Base-by-base conservation (phyloP, 371 early-diverging fungal genomes). In the Chytridiales sp. region DNA sequence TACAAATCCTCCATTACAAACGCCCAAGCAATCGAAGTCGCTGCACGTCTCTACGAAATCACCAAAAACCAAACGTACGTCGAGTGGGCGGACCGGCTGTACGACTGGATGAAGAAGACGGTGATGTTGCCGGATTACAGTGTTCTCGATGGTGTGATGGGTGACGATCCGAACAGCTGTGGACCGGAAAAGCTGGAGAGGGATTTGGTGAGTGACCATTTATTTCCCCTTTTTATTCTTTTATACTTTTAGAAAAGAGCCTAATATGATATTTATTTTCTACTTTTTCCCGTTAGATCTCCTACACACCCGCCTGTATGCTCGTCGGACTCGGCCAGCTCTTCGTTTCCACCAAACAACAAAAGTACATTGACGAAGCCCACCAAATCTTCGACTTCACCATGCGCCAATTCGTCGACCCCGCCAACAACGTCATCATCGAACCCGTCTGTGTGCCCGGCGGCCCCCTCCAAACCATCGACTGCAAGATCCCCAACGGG, bases 1-100 rank as follows among this genome's bases (percentile, higher is more conserved):
- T 77, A 69, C 68, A 77, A 77, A 44, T 72, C 72, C 19, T 43
- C 67, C 34, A 77, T 77, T 43, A 69, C 74, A 22, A 71, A 77
- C 62, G 67, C 60, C 4, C 61, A 73, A 51, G 56, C 50, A n/a
- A 59, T 77, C 13, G 59, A 55, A 3, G 47, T 72, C 41, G 60
- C 61, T 30, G 72, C 72, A 1, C 59, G 74, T n/a, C 56, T 77
- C 31, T 55, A 50, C 27, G 39, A 47, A 31, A 32, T 64, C 19
- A 73, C 72, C 1, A 53, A 57, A 2, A 62, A 69, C 63, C n/a
- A 47, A 29, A 68, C 62, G 17, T 74, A 72, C 58, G 46, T 54
- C 31, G 42, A 41, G 24, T 32, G 40, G 42, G 62, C 64, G 11
- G 66, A 68, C 26, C 19, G 36, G 11, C 31, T 58, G 24, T 71